Conservation (phyloP, 23 red algal species). For the Gracilaria domingensis region DNA sequence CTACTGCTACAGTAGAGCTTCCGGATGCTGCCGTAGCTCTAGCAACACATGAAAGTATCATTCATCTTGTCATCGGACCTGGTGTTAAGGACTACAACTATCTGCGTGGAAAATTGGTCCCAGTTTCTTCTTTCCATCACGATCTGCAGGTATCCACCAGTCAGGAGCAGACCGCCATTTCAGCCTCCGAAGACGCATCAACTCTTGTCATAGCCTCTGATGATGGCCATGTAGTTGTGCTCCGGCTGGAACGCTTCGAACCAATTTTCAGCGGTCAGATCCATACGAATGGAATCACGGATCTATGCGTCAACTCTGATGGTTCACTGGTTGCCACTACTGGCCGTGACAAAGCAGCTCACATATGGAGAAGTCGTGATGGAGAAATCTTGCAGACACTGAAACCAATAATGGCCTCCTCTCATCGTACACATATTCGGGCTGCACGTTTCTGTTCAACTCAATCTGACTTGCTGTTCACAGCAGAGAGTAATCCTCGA, state of each 20-base stretch:
- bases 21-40: slow-evolving; percentile 64
- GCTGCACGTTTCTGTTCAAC: slow-evolving; percentile 51
- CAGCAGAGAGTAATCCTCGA: slow-evolving; percentile 55
- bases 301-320: slow-evolving; percentile 44
- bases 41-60: slow-evolving; percentile 26
- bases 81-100: slow-evolving; percentile 43
- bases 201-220: slow-evolving; percentile 54
- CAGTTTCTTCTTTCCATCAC: slow-evolving; percentile 55
- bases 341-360: slow-evolving; percentile 41
- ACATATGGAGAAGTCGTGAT: slow-evolving; percentile 30
- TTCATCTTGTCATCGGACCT: slow-evolving; percentile 51
- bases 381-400: slow-evolving; percentile 61
- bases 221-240: slow-evolving; percentile 49
- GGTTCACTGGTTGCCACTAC: slow-evolving; percentile 46
- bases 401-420: slow-evolving; percentile 14
- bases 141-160: slow-evolving; percentile 59
- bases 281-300: slow-evolving; percentile 65
- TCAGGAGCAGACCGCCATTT: slow-evolving; percentile 53
- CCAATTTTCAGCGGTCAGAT: slow-evolving; percentile 21
- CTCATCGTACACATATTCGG: slow-evolving; percentile 51
- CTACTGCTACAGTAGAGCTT: slow-evolving; percentile 20
- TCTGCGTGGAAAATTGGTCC: slow-evolving; percentile 1
- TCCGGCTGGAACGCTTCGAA: slow-evolving; percentile 40
- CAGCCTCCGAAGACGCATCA: slow-evolving; percentile 26
- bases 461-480: slow-evolving; percentile 37